Percentiles rank a stretch among this genome's conserved stretches.
These are phyloP conservation scores for Tilletia setariae DNA, from an alignment of 1,284 basidiomycete genomes.

Conservation along the genomic window DNA sequence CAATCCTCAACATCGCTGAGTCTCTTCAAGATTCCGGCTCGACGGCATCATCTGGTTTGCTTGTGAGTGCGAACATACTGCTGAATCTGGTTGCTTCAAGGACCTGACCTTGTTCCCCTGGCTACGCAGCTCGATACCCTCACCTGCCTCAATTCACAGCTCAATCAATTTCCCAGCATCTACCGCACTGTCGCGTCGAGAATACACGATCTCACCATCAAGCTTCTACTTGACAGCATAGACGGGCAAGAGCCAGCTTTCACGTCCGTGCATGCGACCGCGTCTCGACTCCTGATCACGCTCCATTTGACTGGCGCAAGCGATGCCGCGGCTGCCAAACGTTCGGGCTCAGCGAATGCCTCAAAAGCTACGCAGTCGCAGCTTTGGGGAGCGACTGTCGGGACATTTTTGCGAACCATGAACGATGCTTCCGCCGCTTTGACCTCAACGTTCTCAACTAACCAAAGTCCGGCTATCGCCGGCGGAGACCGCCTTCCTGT, in stretches of 20 bases:
- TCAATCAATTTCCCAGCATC: slow-evolving; percentile 1
- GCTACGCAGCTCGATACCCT: background rate
- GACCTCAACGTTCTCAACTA: background rate
- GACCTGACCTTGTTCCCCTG: too few species aligned
- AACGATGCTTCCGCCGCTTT: slow-evolving; percentile 1
- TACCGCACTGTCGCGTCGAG: background rate
- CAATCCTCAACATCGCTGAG: background rate
- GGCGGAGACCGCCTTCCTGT: background rate
- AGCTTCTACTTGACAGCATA: background rate
- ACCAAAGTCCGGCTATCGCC: background rate
- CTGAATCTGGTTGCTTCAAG: too few species aligned
- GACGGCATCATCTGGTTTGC: too few species aligned
- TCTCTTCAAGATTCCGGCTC: too few species aligned
- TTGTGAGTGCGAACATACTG: too few species aligned
- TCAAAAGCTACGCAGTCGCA: background rate
- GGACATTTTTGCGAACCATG: background rate
- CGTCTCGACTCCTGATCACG: background rate
- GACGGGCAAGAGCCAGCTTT: background rate
- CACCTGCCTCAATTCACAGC: background rate
- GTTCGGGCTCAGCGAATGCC: background rate
- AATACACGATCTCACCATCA: background rate
- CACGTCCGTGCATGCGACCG: background rate
- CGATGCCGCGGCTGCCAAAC: slow-evolving; percentile 7
- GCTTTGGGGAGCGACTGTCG: slow-evolving; percentile 1
- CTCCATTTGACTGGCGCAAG: slow-evolving; percentile 8